Conservation (phyloP, 345 rosid genomes). For the Eutrema heterophyllum region DNA sequence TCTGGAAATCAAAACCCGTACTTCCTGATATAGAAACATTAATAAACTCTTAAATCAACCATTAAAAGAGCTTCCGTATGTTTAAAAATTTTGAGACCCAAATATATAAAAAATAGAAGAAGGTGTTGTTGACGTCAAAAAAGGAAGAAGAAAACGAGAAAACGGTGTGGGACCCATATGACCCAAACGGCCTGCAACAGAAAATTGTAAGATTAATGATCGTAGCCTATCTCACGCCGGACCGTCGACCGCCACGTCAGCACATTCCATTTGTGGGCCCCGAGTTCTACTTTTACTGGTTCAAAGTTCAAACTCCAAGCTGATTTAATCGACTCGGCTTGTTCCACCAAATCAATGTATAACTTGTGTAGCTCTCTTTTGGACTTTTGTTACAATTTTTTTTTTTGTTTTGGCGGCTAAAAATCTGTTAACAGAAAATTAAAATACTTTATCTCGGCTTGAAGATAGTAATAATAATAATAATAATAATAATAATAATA, state of each 20-base stretch:
- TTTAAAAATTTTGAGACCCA: neutral
- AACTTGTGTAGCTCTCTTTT: too few relatives aligned
- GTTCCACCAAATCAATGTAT: neutral
- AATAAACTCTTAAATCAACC: too few relatives aligned
- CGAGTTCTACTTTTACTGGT: constrained; percentile 32
- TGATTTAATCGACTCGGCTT: neutral
- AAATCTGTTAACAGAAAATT: neutral
- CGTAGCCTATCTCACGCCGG: constrained; percentile 66
- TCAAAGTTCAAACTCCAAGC: neutral
- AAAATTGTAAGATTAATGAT: constrained; percentile 52
- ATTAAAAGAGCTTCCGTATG: too few relatives aligned
- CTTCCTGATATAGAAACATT: too few relatives aligned
- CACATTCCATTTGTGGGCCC: constrained; percentile 40
- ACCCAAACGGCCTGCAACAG: neutral
- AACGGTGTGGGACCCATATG: constrained; percentile 40
- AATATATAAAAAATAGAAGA: constrained; percentile 2
- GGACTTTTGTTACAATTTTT: neutral
- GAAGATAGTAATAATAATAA: too few relatives aligned
- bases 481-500: too few relatives aligned
- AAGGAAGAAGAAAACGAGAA: constrained; percentile 21
- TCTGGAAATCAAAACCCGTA: too few relatives aligned
- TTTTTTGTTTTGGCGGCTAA: neutral
- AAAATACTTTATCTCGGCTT: too few relatives aligned
- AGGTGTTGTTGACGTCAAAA: neutral
- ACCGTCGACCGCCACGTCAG: constrained; percentile 58